Evolutionary conservation across 164 flowering plant genomes (phyloP).

Genomic region (Piper betle): DNA sequence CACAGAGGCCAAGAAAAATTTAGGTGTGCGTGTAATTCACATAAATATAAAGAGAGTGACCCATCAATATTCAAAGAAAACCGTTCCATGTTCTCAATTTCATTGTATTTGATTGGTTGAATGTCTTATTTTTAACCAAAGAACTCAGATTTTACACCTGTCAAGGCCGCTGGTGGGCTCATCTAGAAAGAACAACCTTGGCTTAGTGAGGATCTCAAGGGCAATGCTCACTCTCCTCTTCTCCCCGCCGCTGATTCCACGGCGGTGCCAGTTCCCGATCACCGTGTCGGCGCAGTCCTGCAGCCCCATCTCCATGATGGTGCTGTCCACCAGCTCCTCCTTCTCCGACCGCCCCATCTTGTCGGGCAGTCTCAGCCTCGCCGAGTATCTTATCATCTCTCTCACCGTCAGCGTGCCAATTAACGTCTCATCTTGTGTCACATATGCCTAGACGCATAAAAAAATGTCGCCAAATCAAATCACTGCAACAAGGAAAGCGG

Average conservation of each 20-base stretch:
- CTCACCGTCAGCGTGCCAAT: constrained; percentile 82
- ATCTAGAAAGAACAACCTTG: constrained; percentile 82
- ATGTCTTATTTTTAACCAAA: too few species aligned
- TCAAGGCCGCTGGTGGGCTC: constrained; percentile 97
- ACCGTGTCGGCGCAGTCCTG: constrained; percentile 88
- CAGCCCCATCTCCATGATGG: constrained; percentile 88
- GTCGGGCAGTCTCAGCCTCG: constrained; percentile 73
- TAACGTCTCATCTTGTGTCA: constrained; percentile 89
- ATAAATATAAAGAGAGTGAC: too few species aligned
- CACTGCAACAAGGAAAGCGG: too few species aligned
- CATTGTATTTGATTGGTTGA: too few species aligned
- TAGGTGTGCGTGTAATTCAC: too few species aligned
- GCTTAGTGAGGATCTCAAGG: constrained; percentile 80
- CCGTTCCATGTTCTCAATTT: too few species aligned
- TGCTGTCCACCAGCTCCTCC: constrained; percentile 63
- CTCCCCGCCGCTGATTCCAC: constrained; percentile 98
- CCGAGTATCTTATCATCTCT: constrained; percentile 78
- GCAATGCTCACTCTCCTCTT: constrained; percentile 90
- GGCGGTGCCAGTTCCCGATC: constrained; percentile 86
- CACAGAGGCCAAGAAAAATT: not conserved
- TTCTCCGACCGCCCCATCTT: constrained; percentile 67
- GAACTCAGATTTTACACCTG: constrained; percentile 25
- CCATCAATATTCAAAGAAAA: too few species aligned
- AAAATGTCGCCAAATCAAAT: too few species aligned
- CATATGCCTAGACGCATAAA: constrained; percentile 43